Percentiles rank a stretch among this genome's conserved stretches.
Conservation (phyloP, 2,329 filamentous ascomycete genomes). For the Fusarium austroafricanum region DNA sequence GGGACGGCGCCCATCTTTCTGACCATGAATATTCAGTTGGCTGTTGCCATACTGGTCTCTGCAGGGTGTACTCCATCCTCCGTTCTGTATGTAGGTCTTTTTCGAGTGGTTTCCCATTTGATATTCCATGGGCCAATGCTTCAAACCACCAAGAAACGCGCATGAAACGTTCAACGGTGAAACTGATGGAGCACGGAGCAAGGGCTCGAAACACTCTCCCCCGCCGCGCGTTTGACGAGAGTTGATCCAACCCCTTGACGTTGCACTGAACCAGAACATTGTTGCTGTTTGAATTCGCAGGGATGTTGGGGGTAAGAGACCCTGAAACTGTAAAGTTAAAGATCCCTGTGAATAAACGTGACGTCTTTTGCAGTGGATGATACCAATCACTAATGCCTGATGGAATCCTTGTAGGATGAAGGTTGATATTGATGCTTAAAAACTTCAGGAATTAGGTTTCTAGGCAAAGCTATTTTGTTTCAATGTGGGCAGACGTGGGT, state of each 20-base stretch:
- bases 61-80: neutral
- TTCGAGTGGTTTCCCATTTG: slow-evolving; percentile 34
- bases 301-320: slow-evolving; percentile 17
- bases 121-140: slow-evolving; percentile 22
- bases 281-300: slow-evolving; percentile 16
- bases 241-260: slow-evolving; percentile 21
- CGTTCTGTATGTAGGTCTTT: neutral
- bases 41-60: neutral
- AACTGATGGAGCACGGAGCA: slow-evolving; percentile 32
- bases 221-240: slow-evolving; percentile 37
- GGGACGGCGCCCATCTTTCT: neutral
- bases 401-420: neutral
- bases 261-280: slow-evolving; percentile 12
- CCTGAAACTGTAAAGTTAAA: slow-evolving; percentile 17
- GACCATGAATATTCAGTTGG: slow-evolving; percentile 8
- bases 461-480: neutral
- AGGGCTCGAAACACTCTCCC: slow-evolving; percentile 30
- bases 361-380: neutral
- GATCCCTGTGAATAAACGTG: slow-evolving; percentile 10
- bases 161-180: slow-evolving; percentile 41
- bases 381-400: neutral
- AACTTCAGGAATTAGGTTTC: neutral
- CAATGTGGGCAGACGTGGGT: neutral
- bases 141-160: slow-evolving; percentile 35
- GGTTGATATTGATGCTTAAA: neutral